Evolutionary conservation across 768 basidiomycete species (phyloP).

Genomic region (Trametes meyenii): DNA sequence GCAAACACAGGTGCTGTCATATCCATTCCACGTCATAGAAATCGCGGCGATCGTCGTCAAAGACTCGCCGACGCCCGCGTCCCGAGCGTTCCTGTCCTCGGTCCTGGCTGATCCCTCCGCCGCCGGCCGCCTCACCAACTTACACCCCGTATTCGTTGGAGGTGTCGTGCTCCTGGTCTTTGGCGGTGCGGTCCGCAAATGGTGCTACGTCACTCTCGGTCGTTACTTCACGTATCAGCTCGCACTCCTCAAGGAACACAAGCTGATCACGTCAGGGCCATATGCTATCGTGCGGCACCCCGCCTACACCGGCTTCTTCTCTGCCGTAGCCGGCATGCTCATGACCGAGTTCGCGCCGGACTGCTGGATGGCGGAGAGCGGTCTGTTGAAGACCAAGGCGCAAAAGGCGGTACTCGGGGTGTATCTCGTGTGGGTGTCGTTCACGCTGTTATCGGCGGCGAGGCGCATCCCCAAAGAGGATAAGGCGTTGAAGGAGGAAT

Average conservation of each 20-base stretch:
- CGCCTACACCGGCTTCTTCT: constrained; percentile 18
- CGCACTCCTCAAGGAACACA: constrained; percentile 20
- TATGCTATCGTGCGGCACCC: constrained; percentile 32
- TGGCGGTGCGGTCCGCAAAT: constrained; percentile 5
- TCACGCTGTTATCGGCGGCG: background rate
- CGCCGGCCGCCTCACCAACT: background rate
- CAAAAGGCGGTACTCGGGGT: background rate
- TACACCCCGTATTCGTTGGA: background rate
- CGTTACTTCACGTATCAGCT: constrained; percentile 25
- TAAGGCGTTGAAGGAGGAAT: constrained; percentile 18
- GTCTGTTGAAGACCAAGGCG: background rate
- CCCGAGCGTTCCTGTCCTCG: background rate
- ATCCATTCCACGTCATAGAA: too few relatives aligned
- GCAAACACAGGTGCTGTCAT: too few relatives aligned
- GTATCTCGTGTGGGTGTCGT: background rate
- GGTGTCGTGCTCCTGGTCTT: background rate
- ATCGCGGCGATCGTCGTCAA: too few relatives aligned
- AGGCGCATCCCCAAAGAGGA: constrained; percentile 17
- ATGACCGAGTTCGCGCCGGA: constrained; percentile 12
- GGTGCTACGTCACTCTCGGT: constrained; percentile 20
- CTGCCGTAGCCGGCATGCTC: constrained; percentile 1
- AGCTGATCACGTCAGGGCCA: constrained; percentile 25
- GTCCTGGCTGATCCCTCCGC: background rate
- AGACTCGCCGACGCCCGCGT: too few relatives aligned
- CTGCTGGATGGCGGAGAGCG: constrained; percentile 8